A percentile compares a stretch with the other conserved stretches of the same genome.
phyloP scores from a whole-genome alignment of 2,329 filamentous ascomycete genomes.

The Arthrobotrys pseudoclavata region DNA sequence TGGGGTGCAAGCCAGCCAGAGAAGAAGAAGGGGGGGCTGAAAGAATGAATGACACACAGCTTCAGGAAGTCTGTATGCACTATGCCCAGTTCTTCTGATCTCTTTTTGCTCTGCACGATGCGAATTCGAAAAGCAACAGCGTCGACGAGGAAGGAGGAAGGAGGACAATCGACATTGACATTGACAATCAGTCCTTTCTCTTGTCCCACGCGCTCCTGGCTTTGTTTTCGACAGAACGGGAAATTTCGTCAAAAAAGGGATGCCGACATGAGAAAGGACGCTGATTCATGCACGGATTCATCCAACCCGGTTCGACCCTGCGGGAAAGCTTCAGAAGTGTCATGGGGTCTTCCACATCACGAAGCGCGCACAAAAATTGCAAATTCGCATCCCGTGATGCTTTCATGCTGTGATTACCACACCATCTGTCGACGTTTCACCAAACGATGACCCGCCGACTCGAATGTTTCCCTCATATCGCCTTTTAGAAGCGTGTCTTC shows the following conservation, averaged over 20 bases:
- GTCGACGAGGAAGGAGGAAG: constrained; percentile 36
- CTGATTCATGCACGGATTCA: constrained; percentile 43
- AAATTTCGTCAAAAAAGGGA: constrained; percentile 36
- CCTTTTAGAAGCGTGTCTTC: constrained; percentile 42
- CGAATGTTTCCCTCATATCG: constrained; percentile 25
- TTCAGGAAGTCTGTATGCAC: constrained; percentile 6
- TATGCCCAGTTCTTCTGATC: constrained; percentile 5
- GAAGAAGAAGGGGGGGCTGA: constrained; percentile 6
- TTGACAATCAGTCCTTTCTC: constrained; percentile 15
- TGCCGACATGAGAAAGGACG: constrained; percentile 38
- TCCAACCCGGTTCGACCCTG: constrained; percentile 45
- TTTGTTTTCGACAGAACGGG: constrained; percentile 34
- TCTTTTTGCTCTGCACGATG: constrained; percentile 20
- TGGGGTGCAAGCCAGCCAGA: constrained; percentile 25
- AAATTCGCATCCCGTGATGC: constrained; percentile 43
- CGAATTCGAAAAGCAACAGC: constrained; percentile 16
- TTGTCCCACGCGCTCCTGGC: constrained; percentile 33
- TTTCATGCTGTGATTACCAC: constrained; percentile 31
- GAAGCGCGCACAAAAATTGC: constrained; percentile 42
- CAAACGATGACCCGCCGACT: constrained; percentile 29
- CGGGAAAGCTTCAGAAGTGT: constrained; percentile 43
- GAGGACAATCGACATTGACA: constrained; percentile 10
- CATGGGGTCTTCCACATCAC: constrained; percentile 36
- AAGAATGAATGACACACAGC: constrained; percentile 30
- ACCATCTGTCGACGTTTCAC: constrained; percentile 51